These are phyloP conservation scores for Fennellomyces sp. DNA, from an alignment of 371 early-diverging fungal species.

Conservation along the genomic window DNA sequence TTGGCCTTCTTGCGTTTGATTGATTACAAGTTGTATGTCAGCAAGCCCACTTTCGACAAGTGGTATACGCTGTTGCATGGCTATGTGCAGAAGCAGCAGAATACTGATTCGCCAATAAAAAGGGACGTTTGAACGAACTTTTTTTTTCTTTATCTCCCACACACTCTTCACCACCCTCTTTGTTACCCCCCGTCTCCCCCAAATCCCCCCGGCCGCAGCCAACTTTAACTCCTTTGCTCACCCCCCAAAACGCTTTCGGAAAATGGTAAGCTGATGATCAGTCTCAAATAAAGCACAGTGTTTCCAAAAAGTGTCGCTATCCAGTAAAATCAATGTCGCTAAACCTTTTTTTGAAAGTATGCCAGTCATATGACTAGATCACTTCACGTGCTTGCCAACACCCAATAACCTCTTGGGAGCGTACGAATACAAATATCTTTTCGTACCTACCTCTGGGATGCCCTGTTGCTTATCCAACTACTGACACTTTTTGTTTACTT, in stretches of 20 bases:
- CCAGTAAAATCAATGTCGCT: background rate
- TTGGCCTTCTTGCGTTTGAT: constrained; percentile 67
- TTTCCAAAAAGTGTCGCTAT: background rate
- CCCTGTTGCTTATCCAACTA: too few species aligned
- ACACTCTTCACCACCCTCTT: background rate
- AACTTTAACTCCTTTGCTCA: too few species aligned
- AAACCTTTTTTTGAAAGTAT: too few species aligned
- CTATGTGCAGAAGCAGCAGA: constrained; percentile 23
- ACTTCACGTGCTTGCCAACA: too few species aligned
- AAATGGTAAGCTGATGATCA: background rate
- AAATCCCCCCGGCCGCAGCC: background rate
- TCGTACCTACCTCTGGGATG: too few species aligned
- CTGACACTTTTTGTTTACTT: too few species aligned
- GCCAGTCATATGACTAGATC: too few species aligned
- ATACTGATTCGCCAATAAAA: background rate
- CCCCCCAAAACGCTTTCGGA: background rate
- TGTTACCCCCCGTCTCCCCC: background rate
- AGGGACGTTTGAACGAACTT: background rate
- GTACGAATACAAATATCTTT: too few species aligned
- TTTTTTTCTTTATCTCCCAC: background rate
- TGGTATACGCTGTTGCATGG: constrained; percentile 66
- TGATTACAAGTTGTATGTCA: constrained; percentile 72
- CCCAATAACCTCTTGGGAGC: too few species aligned
- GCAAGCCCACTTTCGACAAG: constrained; percentile 59
- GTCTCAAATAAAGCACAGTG: constrained; percentile 1